Evolutionary conservation across 1,284 basidiomycete species (phyloP), one percentile per base, ranked within the genome.

Genomic region (Malassezia dermatis): DNA sequence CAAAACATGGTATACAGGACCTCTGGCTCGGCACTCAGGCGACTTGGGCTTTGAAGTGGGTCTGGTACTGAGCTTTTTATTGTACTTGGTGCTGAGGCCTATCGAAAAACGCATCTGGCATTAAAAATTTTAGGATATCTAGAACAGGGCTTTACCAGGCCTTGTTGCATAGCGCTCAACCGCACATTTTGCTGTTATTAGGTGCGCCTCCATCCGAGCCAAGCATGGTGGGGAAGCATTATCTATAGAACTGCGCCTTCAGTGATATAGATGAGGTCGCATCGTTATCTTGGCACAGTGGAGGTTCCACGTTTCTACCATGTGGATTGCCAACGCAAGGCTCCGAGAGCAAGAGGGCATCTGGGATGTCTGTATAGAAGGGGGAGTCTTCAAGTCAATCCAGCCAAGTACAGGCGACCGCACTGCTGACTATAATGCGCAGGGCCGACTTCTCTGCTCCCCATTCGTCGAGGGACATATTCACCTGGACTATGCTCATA

Each of bases 11-110:
- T 66, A 71, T 40, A 46, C 61, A 0, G 71, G 74, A 0, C 71
- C 75, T 0, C 63, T 65, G 5, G 75, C 67, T 0, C 44, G 60
- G 23, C 48, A 48, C 8, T 58, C 62, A 0, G 76, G 76, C 1
- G 76, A 76, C 52, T 59, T 76, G 4, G 75, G 66, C 0, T 75
- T 76, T 55, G 74, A 75, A 39, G 58, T 72, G 32, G 75, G 71
- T 2, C 57, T 76, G 45, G 62, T 61, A 2, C 62, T 67, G 1
- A 65, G 69, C 4, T 56, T 59, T 15, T 30, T 73, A 5, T 58
- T 73, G 0, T 76, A 72, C 31, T 26, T 68, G 3, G 66, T 72
- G 2, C 40, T 67, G 6, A 46, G 73, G 31, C 48, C 62, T 75
- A 30, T 30, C 4, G 28, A 76, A 54, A n/a, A n/a, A n/a, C n/a